Percentiles rank a stretch among this genome's conserved stretches.
Conservation (phyloP, 495 filamentous ascomycete species). For the Tuber calosporum region DNA sequence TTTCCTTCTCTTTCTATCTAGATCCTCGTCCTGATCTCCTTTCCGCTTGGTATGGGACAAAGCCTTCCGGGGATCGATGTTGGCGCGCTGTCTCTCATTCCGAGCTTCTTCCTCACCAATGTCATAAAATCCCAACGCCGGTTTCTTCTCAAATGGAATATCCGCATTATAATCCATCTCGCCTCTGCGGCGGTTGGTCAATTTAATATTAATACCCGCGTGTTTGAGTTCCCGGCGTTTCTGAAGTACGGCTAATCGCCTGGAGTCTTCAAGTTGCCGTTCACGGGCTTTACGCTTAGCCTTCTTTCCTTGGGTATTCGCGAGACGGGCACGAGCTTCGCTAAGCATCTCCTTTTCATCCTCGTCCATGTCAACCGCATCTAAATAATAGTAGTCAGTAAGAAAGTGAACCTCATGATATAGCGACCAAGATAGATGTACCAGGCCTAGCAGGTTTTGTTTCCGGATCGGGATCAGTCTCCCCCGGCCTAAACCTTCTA, state of each 20-base stretch:
- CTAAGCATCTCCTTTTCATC: constrained; percentile 99
- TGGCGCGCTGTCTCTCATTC: constrained; percentile 81
- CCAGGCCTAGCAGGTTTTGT: constrained; percentile 85
- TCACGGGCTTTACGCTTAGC: constrained; percentile 96
- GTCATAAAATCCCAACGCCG: constrained; percentile 87
- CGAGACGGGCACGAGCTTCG: constrained; percentile 89
- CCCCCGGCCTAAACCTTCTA: constrained; percentile 77
- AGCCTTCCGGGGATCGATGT: constrained; percentile 90
- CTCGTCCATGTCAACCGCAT: constrained; percentile 96
- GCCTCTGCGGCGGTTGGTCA: constrained; percentile 82
- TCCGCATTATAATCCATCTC: constrained; percentile 99
- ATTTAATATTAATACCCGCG: constrained; percentile 96
- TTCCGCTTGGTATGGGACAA: constrained; percentile 94
- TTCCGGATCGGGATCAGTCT: constrained; percentile 92
- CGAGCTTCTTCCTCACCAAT: constrained; percentile 68
- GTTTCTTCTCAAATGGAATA: constrained; percentile 91
- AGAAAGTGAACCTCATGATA: not conserved
- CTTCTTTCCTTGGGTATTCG: constrained; percentile 98
- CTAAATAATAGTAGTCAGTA: constrained; percentile 41
- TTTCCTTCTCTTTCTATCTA: constrained; percentile 77
- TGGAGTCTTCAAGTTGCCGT: constrained; percentile 87
- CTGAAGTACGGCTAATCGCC: constrained; percentile 79
- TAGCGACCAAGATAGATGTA: constrained; percentile 7
- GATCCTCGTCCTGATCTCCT: constrained; percentile 75
- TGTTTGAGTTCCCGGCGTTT: constrained; percentile 95